Conservation (phyloP, 164 flowering plant species). For the Nelumbo lutea region DNA sequence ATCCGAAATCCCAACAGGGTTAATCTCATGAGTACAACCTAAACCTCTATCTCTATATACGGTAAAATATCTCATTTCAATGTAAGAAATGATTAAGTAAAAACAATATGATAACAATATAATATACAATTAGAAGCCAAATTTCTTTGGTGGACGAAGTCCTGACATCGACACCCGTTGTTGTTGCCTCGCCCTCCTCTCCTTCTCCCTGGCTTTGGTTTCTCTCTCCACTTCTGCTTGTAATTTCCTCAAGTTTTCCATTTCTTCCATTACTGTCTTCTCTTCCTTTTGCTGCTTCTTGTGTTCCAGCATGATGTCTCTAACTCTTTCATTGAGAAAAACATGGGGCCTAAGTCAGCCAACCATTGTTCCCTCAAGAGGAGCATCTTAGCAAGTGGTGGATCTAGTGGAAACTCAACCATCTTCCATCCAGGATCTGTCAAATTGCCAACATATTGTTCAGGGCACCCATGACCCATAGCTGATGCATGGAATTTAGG, state of each 20-base stretch:
- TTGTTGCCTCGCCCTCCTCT: slow-evolving; percentile 50
- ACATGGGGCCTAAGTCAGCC: slow-evolving; percentile 63
- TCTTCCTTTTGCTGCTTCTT: slow-evolving; percentile 48
- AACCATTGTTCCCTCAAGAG: too few relatives aligned
- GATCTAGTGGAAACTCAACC: slow-evolving; percentile 27
- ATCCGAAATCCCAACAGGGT: too few relatives aligned
- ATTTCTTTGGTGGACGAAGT: slow-evolving; percentile 6
- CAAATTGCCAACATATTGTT: slow-evolving; percentile 58
- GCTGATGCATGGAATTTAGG: slow-evolving; percentile 86
- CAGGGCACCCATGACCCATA: slow-evolving; percentile 91
- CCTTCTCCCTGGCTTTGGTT: too few relatives aligned
- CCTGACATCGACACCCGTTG: slow-evolving; percentile 71
- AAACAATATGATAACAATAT: too few relatives aligned
- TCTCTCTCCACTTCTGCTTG: too few relatives aligned
- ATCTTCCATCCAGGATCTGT: slow-evolving; percentile 89
- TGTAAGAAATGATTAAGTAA: too few relatives aligned
- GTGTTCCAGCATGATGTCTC: slow-evolving; percentile 56
- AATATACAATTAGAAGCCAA: too few relatives aligned
- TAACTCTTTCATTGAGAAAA: slow-evolving; percentile 75
- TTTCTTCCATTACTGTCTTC: slow-evolving; percentile 81
- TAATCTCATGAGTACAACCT: too few relatives aligned
- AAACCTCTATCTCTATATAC: too few relatives aligned
- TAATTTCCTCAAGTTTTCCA: too few relatives aligned
- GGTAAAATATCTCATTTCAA: too few relatives aligned
- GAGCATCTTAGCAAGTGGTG: too few relatives aligned